Percentiles rank a stretch among this genome's conserved stretches.
Conservation (phyloP, 192 early-diverging fungal genomes). For the Phycomyces nitens region DNA sequence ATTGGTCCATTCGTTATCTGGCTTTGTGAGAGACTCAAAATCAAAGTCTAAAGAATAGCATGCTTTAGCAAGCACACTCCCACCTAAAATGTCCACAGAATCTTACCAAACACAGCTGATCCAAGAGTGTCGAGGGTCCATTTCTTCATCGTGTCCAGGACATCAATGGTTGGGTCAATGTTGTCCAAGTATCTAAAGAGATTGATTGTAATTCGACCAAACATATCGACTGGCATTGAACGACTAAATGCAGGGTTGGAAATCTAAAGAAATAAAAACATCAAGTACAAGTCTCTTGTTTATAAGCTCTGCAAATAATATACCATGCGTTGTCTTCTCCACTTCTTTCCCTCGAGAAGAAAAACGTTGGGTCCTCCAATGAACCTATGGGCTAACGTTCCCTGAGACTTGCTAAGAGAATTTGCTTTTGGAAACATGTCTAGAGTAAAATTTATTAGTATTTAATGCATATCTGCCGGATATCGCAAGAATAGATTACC, state of each 20-base stretch:
- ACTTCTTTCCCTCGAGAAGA: constrained; percentile 20
- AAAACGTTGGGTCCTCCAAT: constrained; percentile 20
- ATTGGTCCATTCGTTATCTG: constrained; percentile 10
- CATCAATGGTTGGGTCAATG: not conserved
- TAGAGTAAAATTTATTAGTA: not conserved
- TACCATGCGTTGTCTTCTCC: constrained; percentile 28
- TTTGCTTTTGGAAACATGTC: not conserved
- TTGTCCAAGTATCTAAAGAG: constrained; percentile 1
- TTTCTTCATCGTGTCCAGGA: constrained; percentile 18
- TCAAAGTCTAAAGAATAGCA: not conserved
- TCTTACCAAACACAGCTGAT: constrained; percentile 25
- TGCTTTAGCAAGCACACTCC: too few species aligned
- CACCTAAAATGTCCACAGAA: too few species aligned
- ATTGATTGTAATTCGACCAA: constrained; percentile 15
- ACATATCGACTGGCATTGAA: constrained; percentile 28
- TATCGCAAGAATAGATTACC: not conserved
- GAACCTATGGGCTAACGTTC: constrained; percentile 5
- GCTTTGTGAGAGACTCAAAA: constrained; percentile 13
- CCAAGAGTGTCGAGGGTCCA: constrained; percentile 26
- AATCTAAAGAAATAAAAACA: constrained; percentile 1
- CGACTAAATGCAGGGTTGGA: constrained; percentile 34
- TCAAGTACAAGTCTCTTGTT: not conserved
- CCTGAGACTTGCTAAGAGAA: not conserved
- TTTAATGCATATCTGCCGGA: not conserved
- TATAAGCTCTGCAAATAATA: not conserved